Conservation (phyloP, 2,329 filamentous ascomycete genomes). For the Phialophora verrucosa region DNA sequence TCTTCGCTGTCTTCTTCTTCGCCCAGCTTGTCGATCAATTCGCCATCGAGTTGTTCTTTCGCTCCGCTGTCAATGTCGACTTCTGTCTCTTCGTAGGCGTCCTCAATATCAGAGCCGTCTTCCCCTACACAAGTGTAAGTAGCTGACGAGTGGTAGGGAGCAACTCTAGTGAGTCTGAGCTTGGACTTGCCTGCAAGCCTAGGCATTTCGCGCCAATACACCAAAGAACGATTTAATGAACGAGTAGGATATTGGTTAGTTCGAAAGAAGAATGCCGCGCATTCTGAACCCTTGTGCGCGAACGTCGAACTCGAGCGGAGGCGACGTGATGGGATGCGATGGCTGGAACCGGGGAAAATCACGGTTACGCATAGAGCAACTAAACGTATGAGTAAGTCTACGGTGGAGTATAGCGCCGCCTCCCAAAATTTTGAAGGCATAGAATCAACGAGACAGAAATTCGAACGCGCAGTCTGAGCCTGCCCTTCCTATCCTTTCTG, state of each 20-base stretch:
- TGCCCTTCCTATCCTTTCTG: background rate
- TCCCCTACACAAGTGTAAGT: conserved; percentile 18
- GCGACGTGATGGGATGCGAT: background rate
- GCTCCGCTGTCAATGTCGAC: conserved; percentile 23
- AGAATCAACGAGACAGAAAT: background rate
- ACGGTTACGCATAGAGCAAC: background rate
- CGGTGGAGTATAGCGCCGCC: background rate
- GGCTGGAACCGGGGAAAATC: background rate
- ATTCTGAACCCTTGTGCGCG: background rate
- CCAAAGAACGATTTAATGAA: background rate
- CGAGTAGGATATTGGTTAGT: background rate
- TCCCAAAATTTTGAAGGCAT: conserved; percentile 15
- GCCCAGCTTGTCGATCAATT: conserved; percentile 41
- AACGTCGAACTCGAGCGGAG: background rate
- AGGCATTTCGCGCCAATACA: conserved; percentile 8
- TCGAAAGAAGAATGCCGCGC: background rate
- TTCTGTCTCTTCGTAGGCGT: conserved; percentile 9
- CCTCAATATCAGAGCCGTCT: conserved; percentile 6
- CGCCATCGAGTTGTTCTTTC: conserved; percentile 31
- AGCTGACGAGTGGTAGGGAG: background rate
- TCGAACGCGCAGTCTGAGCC: background rate
- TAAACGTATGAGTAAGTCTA: background rate
- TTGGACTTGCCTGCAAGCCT: conserved; percentile 1
- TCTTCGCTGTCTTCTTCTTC: conserved; percentile 44
- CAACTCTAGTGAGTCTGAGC: background rate